Evolutionary conservation across 2,329 filamentous ascomycete species (phyloP), one percentile per base, ranked within the genome.

Genomic region (Alternaria postmessia): DNA sequence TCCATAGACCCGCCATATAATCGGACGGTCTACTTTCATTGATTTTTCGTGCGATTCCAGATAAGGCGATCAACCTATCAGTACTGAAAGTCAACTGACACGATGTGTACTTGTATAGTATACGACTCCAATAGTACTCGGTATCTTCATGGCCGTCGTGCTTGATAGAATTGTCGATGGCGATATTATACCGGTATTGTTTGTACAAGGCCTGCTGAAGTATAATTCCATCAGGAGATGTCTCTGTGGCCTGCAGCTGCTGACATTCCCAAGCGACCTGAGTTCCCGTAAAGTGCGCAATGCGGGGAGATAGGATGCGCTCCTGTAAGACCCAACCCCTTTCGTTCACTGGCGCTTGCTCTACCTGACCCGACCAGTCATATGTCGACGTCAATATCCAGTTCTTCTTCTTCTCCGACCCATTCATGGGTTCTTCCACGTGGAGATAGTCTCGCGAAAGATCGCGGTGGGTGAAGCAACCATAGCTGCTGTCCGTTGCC

Each of bases 361-460:
- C 43, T 4, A 28, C 16, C 0, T 28, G 14, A 11, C 4, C 0
- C 0, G 0, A 28, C 42, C 22, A 44, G 16, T 7, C 3, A 0
- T 18, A 4, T 4, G 1, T 1, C 1, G 1, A 2, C 7, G 24
- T 28, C 4, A 46, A 5, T 30, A 11, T 4, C 16, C 24, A 46
- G 4, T 1, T 18, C 9, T 3, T 28, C 1, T 7, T 9, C 3
- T 6, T 20, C 16, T 7, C 5, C 16, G 2, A 7, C 7, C 14
- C 34, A 7, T 16, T 3, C 14, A 7, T 4, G 3, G 34, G 34
- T 3, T 14, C 34, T 4, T 18, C 8, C 7, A 38, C 16, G 16
- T 4, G 5, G 7, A n/a, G 5, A 6, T 8, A 38, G 16, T 38
- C 6, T n/a, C 3, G 16, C 36, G 36, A n/a, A 5, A 38, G 7